phyloP scores from a whole-genome alignment of 2,329 filamentous ascomycete genomes.

The Cytospora paraplurivora region DNA sequence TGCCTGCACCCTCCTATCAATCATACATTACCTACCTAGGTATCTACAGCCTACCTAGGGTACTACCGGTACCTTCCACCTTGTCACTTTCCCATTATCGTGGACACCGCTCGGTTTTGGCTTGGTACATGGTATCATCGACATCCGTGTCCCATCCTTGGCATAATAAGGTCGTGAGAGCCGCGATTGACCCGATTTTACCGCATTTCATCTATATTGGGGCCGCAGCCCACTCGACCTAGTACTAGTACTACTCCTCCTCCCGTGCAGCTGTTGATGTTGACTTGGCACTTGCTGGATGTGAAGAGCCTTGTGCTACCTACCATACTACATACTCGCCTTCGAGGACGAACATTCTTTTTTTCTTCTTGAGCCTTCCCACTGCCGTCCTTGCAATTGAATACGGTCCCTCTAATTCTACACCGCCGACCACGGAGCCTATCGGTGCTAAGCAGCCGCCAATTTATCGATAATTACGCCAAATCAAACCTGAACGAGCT shows the following conservation, averaged over 20 bases:
- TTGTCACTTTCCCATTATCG: constrained; percentile 5
- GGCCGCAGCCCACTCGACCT: constrained; percentile 24
- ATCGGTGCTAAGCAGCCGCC: constrained; percentile 19
- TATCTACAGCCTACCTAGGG: neutral
- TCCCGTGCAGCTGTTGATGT: constrained; percentile 18
- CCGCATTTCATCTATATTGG: constrained; percentile 21
- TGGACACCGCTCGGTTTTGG: constrained; percentile 23
- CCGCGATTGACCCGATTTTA: constrained; percentile 22
- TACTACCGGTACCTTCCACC: neutral
- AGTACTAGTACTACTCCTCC: constrained; percentile 1
- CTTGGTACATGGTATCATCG: neutral
- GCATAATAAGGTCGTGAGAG: constrained; percentile 16
- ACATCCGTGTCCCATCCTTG: constrained; percentile 5
- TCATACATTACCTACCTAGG: constrained; percentile 8
- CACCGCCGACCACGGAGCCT: constrained; percentile 22
- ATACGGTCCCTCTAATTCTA: constrained; percentile 17
- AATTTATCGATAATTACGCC: constrained; percentile 26
- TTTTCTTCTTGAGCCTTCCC: constrained; percentile 7
- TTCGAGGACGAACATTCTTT: constrained; percentile 24
- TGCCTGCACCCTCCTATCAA: constrained; percentile 21
- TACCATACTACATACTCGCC: constrained; percentile 7
- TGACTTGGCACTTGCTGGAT: constrained; percentile 26
- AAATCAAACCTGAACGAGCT: constrained; percentile 20
- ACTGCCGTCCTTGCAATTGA: constrained; percentile 17
- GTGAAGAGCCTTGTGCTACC: constrained; percentile 19